A percentile compares a stretch with the other conserved stretches of the same genome.
These are phyloP conservation scores for Bothia castanella DNA, from an alignment of 1,284 basidiomycete genomes.

Conservation along the genomic window DNA sequence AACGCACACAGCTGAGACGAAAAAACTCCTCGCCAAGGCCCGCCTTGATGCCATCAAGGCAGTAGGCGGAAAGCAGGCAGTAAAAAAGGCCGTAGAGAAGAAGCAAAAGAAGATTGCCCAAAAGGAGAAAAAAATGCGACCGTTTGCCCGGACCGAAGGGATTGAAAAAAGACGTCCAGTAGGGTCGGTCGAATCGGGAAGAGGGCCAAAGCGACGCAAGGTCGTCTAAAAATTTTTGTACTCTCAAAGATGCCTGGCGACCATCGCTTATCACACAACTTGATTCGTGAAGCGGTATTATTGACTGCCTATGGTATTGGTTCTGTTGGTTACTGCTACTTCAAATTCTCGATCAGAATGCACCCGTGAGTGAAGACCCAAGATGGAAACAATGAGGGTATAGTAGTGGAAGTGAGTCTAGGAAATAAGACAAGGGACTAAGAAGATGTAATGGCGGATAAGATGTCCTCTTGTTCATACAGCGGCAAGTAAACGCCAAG, in stretches of 20 bases:
- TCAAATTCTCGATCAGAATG: constrained; percentile 28
- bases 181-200: constrained; percentile 8
- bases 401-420: constrained; percentile 26
- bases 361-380: constrained; percentile 22
- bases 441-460: constrained; percentile 27
- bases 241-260: too few species aligned
- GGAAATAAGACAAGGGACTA: constrained; percentile 21
- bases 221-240: too few species aligned
- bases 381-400: constrained; percentile 33
- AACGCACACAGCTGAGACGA: constrained; percentile 65
- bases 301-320: constrained; percentile 29
- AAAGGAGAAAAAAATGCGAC: constrained; percentile 85
- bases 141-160: constrained; percentile 45
- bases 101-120: constrained; percentile 83
- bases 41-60: constrained; percentile 74
- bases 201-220: constrained; percentile 23
- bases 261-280: neutral
- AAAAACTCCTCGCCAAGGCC: constrained; percentile 66
- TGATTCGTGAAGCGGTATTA: constrained; percentile 23
- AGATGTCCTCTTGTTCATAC: constrained; percentile 65
- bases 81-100: constrained; percentile 86
- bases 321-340: constrained; percentile 30
- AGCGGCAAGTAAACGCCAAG: constrained; percentile 67
- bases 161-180: constrained; percentile 19
- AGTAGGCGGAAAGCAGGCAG: constrained; percentile 72